A percentile compares a stretch with the other conserved stretches of the same genome.
Evolutionary conservation across 805 yeast genomes (phyloP).

Genomic region (Lachancea cidri): DNA sequence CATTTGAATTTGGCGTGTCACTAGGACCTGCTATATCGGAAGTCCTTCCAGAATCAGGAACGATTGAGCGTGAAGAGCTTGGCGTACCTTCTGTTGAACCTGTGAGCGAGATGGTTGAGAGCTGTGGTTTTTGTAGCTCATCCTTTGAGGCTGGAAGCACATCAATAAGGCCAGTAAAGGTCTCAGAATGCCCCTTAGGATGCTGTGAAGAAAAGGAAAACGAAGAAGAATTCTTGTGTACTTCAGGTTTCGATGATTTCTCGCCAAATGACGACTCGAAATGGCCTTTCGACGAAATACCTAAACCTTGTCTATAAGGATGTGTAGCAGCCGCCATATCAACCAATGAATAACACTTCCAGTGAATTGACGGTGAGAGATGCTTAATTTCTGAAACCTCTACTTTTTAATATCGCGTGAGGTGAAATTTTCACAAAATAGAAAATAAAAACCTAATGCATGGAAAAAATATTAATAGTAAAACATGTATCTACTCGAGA

Average conservation of each 20-base stretch:
- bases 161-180: background rate
- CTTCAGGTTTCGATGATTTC: background rate
- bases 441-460: background rate
- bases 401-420: background rate
- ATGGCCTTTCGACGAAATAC: slow-evolving; percentile 11
- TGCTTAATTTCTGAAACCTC: background rate
- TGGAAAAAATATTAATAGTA: background rate
- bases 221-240: background rate
- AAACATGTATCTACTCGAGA: no score
- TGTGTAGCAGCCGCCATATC: slow-evolving; percentile 9
- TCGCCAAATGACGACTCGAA: slow-evolving; percentile 1
- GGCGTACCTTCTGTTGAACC: slow-evolving; percentile 3
- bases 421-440: background rate
- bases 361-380: background rate
- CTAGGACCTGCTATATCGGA: background rate
- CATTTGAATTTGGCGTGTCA: background rate
- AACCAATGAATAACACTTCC: no score
- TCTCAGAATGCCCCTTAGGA: background rate
- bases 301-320: slow-evolving; percentile 7
- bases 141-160: background rate
- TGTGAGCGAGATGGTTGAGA: slow-evolving; percentile 5
- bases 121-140: slow-evolving; percentile 1
- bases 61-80: slow-evolving; percentile 3
- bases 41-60: slow-evolving; percentile 3
- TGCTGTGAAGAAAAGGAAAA: background rate